A percentile compares a stretch with the other conserved stretches of the same genome.
Evolutionary conservation across 139 green algal species (phyloP).

Genomic region (Yamagishiella unicocca): DNA sequence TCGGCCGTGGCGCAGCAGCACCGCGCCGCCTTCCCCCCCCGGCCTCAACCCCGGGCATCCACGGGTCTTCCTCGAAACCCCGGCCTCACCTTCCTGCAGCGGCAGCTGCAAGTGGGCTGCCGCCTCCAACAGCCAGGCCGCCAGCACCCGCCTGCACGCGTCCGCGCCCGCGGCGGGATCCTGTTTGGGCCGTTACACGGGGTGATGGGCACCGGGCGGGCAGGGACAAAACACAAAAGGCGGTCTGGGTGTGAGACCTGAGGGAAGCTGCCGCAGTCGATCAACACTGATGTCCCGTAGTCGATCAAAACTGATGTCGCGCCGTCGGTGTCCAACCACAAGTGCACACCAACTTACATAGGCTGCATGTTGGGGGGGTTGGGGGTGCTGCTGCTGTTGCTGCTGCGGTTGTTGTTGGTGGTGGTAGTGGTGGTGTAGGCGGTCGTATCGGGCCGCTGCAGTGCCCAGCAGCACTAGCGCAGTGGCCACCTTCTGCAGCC

Average conservation of each 20-base stretch:
- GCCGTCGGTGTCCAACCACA: not conserved
- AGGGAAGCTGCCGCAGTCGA: no score
- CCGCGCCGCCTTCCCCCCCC: not conserved
- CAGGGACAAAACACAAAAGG: not conserved
- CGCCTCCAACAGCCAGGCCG: constrained; percentile 11
- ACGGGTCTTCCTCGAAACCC: no score
- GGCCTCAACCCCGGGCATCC: not conserved
- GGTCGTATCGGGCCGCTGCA: not conserved
- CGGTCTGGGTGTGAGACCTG: not conserved
- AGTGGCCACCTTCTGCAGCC: constrained; percentile 29
- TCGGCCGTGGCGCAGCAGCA: not conserved
- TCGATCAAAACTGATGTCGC: not conserved
- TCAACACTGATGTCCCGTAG: not conserved
- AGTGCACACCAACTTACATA: not conserved
- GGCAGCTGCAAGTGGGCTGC: not conserved
- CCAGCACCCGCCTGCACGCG: not conserved
- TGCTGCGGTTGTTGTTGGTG: not conserved
- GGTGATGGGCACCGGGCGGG: not conserved
- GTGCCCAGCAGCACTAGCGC: constrained; percentile 37
- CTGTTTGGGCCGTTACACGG: not conserved
- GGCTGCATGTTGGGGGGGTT: not conserved
- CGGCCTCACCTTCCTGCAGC: not conserved
- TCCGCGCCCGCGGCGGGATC: not conserved
- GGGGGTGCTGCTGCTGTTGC: not conserved
- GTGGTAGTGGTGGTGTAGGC: not conserved